Percentiles rank a stretch among this genome's conserved stretches.
Evolutionary conservation across 1,284 basidiomycete genomes (phyloP).

Genomic region (Mycosarcoma maydis): DNA sequence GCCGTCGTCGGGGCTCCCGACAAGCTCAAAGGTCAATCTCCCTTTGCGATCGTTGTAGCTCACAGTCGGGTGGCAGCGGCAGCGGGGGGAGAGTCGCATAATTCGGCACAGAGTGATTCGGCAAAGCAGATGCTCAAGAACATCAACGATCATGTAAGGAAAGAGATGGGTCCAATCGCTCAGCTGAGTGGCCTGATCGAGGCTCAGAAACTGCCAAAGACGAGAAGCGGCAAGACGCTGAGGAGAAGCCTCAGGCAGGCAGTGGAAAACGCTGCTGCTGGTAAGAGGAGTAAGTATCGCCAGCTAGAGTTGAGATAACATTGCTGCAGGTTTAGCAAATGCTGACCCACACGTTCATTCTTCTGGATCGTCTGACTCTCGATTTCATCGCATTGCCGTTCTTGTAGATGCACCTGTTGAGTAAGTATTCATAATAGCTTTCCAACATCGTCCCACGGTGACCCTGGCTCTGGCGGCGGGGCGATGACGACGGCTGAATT

Average conservation of each 20-base stretch:
- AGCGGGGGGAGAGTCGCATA: conserved; percentile 19
- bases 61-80: conserved; percentile 26
- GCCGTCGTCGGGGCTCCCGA: conserved; percentile 65
- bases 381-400: too few relatives aligned
- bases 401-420: conserved; percentile 38
- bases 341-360: too few relatives aligned
- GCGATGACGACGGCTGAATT: too few relatives aligned
- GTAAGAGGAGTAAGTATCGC: conserved; percentile 42
- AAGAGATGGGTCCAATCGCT: conserved; percentile 62
- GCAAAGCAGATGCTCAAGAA: conserved; percentile 48
- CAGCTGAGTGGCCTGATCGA: conserved; percentile 49
- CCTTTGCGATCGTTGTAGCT: conserved; percentile 60
- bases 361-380: too few relatives aligned
- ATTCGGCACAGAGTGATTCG: conserved; percentile 22
- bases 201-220: conserved; percentile 61
- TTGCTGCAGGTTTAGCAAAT: too few relatives aligned
- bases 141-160: conserved; percentile 58
- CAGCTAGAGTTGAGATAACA: too few relatives aligned
- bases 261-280: conserved; percentile 54
- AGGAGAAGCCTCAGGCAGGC: conserved; percentile 47
- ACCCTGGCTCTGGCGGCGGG: too few relatives aligned
- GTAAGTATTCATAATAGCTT: conserved; percentile 25
- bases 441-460: background rate
- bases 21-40: conserved; percentile 62
- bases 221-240: conserved; percentile 60